Evolutionary conservation across 2,329 filamentous ascomycete species (phyloP), one percentile per base, ranked within the genome.

Genomic region (Aspergillus bombycis): DNA sequence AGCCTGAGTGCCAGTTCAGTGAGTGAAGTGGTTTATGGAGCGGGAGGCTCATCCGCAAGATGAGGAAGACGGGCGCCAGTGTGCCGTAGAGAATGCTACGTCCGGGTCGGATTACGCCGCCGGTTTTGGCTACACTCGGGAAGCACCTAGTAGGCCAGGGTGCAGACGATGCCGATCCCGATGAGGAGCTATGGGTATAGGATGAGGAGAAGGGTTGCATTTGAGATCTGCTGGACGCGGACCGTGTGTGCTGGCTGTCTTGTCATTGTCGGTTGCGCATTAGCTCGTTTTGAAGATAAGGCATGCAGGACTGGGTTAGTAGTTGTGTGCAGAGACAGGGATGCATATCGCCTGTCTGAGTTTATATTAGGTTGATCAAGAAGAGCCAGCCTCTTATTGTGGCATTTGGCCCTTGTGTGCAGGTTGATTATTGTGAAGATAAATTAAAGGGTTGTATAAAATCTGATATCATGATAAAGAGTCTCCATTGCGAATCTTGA

Each of bases 1-100:
- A 1, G 85, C 82, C 72, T 92, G 90, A 1, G 90, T 88, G 85
- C 88, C 88, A 91, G 62, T 90, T 89, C 61, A 83, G 82, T 62
- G 86, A 82, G 69, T 91, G 90, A 58, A 81, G 78, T 11, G 92
- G 79, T 68, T 91, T 86, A 38, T 83, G 80, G 0, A 86, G 87
- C 9, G 88, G 83, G 21, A 92, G 85, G 58, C 90, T 90, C 69
- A 91, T 83, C 4, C 90, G 90, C 61, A 89, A 91, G 67, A 91
- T 83, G 62, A 92, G 80, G 75, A 92, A 92, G 69, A 92, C 90
- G 70, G 91, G 77, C 21, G 84, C 86, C 34, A 92, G 88, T 23
- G 85, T 87, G 36, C 89, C 88, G 73, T 92, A 92, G 34, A 91
- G 82, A 60, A 91, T 78, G 10, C 81, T 76, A 16, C 79, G 78